Conservation (phyloP, 331 rosid species). For the Rosa hybrid region DNA sequence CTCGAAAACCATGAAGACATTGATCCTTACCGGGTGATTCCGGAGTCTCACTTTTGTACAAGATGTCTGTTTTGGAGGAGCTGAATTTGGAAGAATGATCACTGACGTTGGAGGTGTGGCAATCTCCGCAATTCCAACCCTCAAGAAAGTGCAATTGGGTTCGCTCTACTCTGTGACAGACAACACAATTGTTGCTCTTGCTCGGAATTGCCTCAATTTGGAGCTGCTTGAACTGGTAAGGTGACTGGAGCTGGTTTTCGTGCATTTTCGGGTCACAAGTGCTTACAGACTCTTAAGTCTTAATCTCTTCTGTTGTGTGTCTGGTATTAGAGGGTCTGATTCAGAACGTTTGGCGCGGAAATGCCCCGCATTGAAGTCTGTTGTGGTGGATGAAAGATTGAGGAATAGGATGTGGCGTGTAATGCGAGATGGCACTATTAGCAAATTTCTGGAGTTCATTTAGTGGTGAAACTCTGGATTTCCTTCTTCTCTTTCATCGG, state of each 20-base stretch:
- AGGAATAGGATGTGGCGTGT: background rate
- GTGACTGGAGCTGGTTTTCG: background rate
- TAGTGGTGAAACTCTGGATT: background rate
- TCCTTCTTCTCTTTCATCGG: background rate
- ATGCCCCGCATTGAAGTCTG: background rate
- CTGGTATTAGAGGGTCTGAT: background rate
- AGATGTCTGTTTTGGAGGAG: conserved; percentile 26
- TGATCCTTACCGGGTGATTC: conserved; percentile 10
- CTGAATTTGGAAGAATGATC: conserved; percentile 15
- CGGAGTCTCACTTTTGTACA: conserved; percentile 25
- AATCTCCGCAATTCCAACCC: background rate
- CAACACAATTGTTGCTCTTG: background rate
- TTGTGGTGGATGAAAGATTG: background rate
- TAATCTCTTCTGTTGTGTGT: background rate
- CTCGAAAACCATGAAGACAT: conserved; percentile 20
- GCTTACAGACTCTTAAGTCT: background rate
- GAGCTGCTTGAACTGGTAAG: background rate
- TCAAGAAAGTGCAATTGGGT: background rate
- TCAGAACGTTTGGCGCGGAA: background rate
- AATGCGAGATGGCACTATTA: background rate
- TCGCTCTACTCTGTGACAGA: background rate
- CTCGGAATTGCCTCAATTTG: background rate
- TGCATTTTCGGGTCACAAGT: background rate
- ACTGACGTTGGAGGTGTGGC: background rate
- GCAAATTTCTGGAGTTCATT: background rate